phyloP scores from a whole-genome alignment of 805 yeast genomes.

The Suhomyces emberorum region DNA sequence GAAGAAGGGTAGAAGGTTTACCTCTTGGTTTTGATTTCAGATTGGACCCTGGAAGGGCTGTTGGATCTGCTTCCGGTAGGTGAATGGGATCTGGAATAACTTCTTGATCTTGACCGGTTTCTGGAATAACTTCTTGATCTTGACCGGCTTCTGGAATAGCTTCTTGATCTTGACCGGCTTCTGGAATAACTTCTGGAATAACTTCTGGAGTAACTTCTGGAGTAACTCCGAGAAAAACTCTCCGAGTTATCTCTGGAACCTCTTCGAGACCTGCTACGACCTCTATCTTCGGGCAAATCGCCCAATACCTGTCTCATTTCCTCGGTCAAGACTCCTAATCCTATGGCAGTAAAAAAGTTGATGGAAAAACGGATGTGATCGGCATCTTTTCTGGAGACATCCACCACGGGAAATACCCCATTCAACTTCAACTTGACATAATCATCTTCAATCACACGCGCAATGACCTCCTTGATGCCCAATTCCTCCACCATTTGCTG shows the following conservation, averaged over 20 bases:
- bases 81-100: conserved; percentile 4
- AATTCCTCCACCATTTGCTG: conserved; percentile 76
- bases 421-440: conserved; percentile 45
- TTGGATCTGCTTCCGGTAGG: conserved; percentile 1
- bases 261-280: conserved; percentile 17
- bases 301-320: conserved; percentile 62
- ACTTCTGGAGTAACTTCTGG: conserved; percentile 14
- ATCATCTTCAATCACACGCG: conserved; percentile 47
- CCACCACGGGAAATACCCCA: conserved; percentile 62
- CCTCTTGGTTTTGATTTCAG: too few relatives aligned
- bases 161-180: conserved; percentile 7
- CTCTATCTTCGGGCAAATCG: conserved; percentile 23
- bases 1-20: too few relatives aligned
- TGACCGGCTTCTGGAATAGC: conserved; percentile 8
- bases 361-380: conserved; percentile 71
- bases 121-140: conserved; percentile 8
- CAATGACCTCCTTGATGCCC: conserved; percentile 53
- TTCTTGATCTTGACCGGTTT: conserved; percentile 7
- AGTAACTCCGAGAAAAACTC: conserved; percentile 12
- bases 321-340: conserved; percentile 80
- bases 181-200: conserved; percentile 12
- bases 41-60: neutral
- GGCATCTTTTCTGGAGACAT: conserved; percentile 30
- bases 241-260: conserved; percentile 9
- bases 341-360: conserved; percentile 91